Base-by-base conservation (phyloP, 148 eudicot species). In the Linanthus parryae region DNA sequence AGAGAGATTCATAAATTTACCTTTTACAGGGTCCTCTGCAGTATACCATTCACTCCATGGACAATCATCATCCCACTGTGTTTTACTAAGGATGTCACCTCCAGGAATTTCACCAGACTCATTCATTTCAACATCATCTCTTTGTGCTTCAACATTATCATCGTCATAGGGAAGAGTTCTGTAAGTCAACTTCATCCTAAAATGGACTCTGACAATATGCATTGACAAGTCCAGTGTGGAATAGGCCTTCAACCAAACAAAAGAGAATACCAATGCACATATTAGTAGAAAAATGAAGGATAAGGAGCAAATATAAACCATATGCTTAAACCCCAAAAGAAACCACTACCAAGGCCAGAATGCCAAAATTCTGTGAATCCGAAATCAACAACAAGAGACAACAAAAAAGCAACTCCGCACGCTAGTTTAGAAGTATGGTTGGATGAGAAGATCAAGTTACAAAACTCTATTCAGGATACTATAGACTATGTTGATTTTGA, bases 41-140 rank as follows among this genome's bases (percentile, higher is more conserved):
- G 86, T 78, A 69, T 85, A 90, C 97, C 97, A 90, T 64, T 85
- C 90, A 71, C 97, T 90, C 97, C 97, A 90, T 59, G 97, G 88
- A 58, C 91, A 90, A 53, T 78, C 85, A 64, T 83, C 92, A 66
- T 90, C 97, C 97, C 97, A 90, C 37, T 82, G 97, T 41, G 73
- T 50, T 76, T 73, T 83, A 40, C 51, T 69, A 69, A 35, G 74
- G 42, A 43, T 64, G 23, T 74, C 80, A 47, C 58, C 53, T 48
- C 65, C 82, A 27, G 45, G 21, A 63, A 62, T 73, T 41, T 44
- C 76, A 53, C 67, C 66, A 37, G 77, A 71, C 43, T 72, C 73
- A 27, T 44, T 46, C 42, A 54, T 59, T 41, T 56, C 83, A 19
- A 37, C 58, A 44, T 77, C 83, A 45, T 54, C 39, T 60, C 63